Base-by-base conservation (phyloP, 2,329 filamentous ascomycete genomes). In the Graphium sp. region DNA sequence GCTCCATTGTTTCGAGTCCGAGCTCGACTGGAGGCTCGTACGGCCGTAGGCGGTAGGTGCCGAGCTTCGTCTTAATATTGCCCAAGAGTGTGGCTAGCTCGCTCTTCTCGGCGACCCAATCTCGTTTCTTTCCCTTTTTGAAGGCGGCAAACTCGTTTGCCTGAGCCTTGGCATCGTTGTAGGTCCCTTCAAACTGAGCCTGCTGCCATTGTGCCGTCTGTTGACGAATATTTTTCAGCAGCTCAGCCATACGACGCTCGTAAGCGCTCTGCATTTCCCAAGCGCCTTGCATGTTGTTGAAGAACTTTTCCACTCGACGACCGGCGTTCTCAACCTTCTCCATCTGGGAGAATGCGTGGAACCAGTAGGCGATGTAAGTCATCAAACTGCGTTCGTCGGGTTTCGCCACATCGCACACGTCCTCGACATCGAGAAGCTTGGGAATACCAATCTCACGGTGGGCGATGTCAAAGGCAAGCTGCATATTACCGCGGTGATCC, bases 321-420 rank as follows among this genome's bases (percentile, higher is more conserved):
- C 89, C 89, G 4, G 89, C 89, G 48, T 98, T 98, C 53, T 98
- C 89, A 7, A 98, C 89, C 49, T 87, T 80, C 56, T 98, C 89
- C 75, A 98, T 91, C 46, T 95, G 87, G 18, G 87, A 95, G 50
- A 98, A 98, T 41, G 89, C 89, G 48, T 98, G 89, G 66, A 98
- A 98, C 89, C 89, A 98, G 60, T 98, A 98, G 38, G 89, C 89
- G 43, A 98, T 98, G 52, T 98, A 98, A 1, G 89, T 98, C 89
- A 98, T 98, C 48, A 98, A 65, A 49, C 81, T 91, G 42, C 83
- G 76, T 54, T 98, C 89, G 49, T 98, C 89, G 15, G 89, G 89
- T 56, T 89, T 91, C 15, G 84, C 69, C 17, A 98, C 87, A 48
- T 98, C 89, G 50, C 83, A 93, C 13, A 98, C 89, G 58, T 98